Conservation (phyloP, 2,329 filamentous ascomycete species). For the Helminthosporium solani region DNA sequence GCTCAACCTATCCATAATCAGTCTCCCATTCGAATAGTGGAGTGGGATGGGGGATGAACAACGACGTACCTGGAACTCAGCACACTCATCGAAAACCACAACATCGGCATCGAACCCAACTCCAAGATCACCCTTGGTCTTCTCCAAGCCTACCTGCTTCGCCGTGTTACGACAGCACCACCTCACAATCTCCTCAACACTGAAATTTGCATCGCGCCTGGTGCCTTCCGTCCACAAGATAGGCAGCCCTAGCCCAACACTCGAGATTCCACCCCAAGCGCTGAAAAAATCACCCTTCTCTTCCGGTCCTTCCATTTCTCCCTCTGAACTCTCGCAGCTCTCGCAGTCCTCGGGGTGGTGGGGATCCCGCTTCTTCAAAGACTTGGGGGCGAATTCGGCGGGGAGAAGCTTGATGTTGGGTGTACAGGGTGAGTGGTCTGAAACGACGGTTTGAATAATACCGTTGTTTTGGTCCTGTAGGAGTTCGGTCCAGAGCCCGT, state of each 20-base stretch:
- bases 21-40: conserved; percentile 7
- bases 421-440: conserved; percentile 94
- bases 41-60: too few species aligned
- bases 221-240: conserved; percentile 81
- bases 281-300: conserved; percentile 83
- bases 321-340: conserved; percentile 27
- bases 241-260: conserved; percentile 85
- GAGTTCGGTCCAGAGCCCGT: conserved; percentile 84
- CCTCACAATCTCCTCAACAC: conserved; percentile 75
- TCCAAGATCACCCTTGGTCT: conserved; percentile 76
- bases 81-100: conserved; percentile 86
- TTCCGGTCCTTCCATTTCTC: conserved; percentile 42
- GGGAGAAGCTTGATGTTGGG: conserved; percentile 90
- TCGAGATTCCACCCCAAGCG: conserved; percentile 95
- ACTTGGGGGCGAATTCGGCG: conserved; percentile 59
- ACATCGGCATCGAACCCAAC: conserved; percentile 88
- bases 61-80: conserved; percentile 67
- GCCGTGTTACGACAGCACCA: conserved; percentile 88
- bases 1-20: conserved; percentile 40
- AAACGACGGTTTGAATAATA: conserved; percentile 88
- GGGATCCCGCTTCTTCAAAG: conserved; percentile 30
- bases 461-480: conserved; percentile 56
- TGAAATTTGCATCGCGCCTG: conserved; percentile 57
- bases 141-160: conserved; percentile 78
- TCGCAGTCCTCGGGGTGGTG: conserved; percentile 43